Conservation (phyloP, 2,329 filamentous ascomycete genomes). For the Hypoxylon sp. region DNA sequence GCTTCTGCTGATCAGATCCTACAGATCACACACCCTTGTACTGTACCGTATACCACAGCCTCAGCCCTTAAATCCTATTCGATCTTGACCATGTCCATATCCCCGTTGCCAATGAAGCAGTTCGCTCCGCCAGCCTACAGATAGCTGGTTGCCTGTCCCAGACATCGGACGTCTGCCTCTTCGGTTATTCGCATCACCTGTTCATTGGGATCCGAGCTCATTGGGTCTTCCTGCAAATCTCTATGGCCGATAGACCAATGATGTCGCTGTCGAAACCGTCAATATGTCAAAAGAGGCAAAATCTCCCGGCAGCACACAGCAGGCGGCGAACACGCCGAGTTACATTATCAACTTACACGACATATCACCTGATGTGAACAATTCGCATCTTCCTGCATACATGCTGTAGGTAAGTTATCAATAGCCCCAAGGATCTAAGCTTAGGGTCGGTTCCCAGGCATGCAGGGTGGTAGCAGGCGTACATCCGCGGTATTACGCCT, state of each 20-base stretch:
- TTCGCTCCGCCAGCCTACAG: slow-evolving; percentile 25
- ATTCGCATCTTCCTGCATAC: slow-evolving; percentile 42
- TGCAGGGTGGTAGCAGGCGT: slow-evolving; percentile 37
- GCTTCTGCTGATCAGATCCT: slow-evolving; percentile 45
- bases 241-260: slow-evolving; percentile 34
- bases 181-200: slow-evolving; percentile 44
- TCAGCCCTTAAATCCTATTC: slow-evolving; percentile 42
- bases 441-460: slow-evolving; percentile 28
- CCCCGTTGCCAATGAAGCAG: slow-evolving; percentile 37
- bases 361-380: slow-evolving; percentile 47
- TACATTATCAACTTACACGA: slow-evolving; percentile 47
- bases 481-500: slow-evolving; percentile 42
- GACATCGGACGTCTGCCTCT: slow-evolving; percentile 37
- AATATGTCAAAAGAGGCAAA: slow-evolving; percentile 42
- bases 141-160: slow-evolving; percentile 38
- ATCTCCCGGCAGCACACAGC: slow-evolving; percentile 34
- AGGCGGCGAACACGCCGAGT: slow-evolving; percentile 41
- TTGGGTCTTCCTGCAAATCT: slow-evolving; percentile 32
- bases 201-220: slow-evolving; percentile 38
- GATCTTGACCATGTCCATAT: slow-evolving; percentile 35
- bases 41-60: slow-evolving; percentile 20
- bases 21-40: slow-evolving; percentile 39
- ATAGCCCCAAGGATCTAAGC: slow-evolving; percentile 41
- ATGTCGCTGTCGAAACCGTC: slow-evolving; percentile 19
- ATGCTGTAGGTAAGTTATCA: slow-evolving; percentile 16